Evolutionary conservation across 2,329 filamentous ascomycete genomes (phyloP), one percentile per base, ranked within the genome.

Genomic region (Fusarium sp.): DNA sequence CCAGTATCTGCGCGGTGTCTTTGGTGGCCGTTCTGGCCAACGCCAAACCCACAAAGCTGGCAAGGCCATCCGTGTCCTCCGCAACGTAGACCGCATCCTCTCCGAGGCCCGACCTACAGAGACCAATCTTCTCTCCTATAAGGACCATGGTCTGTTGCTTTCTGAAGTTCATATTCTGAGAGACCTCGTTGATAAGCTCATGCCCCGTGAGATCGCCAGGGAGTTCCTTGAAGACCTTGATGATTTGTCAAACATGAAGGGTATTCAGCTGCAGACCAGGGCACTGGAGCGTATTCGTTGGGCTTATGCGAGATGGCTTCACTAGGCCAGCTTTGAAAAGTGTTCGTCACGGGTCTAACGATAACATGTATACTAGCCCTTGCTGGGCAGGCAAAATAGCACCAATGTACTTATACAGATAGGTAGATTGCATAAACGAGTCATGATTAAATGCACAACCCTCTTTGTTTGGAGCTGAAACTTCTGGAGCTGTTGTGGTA

Each of bases 201-300:
- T 98, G 74, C 94, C 94, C 1, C 86, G 89, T 4, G 89, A 93
- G 47, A 88, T 97, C 18, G 91, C 92, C 78, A 90, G 91, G 76
- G 95, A 98, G 77, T 98, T 99, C 78, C 83, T 95, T 62, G 93
- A 97, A 81, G 96, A 99, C 79, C 85, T 97, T 38, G 90, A 93
- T 67, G 95, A 98, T 77, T 85, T 99, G 54, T 90, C 94, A 26
- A 95, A 97, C 79, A 91, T 95, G 72, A 92, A 91, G 75, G 94
- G 94, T 6, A 88, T 97, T 57, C 89, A 91, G 77, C 88, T 91
- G 75, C 95, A 98, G 84, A 87, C 91, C 67, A 91, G 90, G 79
- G 93, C 95, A 47, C 84, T 97, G 60, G 90, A 95, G 76, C 88
- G 96, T 67, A 94, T 98, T 75, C 88, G 93, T 71, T 98, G 96